Conservation (phyloP, 208 protist species). For the Porcisia hertigi region DNA sequence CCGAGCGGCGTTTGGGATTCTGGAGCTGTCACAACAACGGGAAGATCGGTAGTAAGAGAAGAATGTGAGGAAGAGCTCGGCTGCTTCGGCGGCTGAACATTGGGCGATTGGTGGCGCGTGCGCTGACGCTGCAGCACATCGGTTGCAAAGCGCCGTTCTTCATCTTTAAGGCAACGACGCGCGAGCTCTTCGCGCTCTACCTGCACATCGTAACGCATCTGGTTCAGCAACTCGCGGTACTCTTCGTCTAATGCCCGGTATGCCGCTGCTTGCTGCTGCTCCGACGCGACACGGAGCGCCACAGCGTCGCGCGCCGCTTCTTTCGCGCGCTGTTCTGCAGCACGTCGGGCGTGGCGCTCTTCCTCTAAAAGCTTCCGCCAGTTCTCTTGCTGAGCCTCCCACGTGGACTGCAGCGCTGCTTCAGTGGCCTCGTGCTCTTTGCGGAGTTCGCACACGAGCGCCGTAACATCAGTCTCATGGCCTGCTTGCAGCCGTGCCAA, state of each 20-base stretch:
- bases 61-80: neutral
- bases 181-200: constrained; percentile 51
- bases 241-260: constrained; percentile 17
- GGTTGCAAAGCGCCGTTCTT: constrained; percentile 47
- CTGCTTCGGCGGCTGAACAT: neutral
- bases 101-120: neutral
- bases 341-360: neutral
- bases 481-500: constrained; percentile 22
- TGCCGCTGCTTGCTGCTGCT: constrained; percentile 16
- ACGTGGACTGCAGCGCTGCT: constrained; percentile 23
- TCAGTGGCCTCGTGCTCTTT: constrained; percentile 12
- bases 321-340: constrained; percentile 10
- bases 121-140: constrained; percentile 32
- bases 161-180: constrained; percentile 42
- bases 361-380: constrained; percentile 10
- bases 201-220: constrained; percentile 13
- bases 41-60: neutral
- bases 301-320: constrained; percentile 9
- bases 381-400: constrained; percentile 1
- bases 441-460: constrained; percentile 14
- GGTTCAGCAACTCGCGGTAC: constrained; percentile 19
- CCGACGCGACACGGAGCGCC: constrained; percentile 15
- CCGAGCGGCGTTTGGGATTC: neutral
- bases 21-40: constrained; percentile 3
- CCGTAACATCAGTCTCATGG: constrained; percentile 24